Evolutionary conservation across 2,329 filamentous ascomycete genomes (phyloP), one percentile per base, ranked within the genome.

Genomic region (Fusarium continuum): DNA sequence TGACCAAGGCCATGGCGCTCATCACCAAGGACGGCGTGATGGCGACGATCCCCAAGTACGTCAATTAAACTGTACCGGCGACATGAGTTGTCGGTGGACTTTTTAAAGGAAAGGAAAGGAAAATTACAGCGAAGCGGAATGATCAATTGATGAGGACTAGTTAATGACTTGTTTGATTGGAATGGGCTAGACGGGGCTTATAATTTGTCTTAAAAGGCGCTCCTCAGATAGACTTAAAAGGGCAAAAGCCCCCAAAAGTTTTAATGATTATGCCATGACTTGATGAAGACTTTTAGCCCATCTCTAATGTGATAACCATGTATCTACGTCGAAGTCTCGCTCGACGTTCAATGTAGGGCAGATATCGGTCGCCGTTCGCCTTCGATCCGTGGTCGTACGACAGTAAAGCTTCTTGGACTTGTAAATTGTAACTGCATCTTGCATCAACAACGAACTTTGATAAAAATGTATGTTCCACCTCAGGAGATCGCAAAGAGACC

Each of bases 31-130:
- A 83, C 39, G 82, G 82, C 23, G 75, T 82, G 26, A 68, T 83
- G 74, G 80, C 79, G 50, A 82, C 81, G 2, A 71, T 84, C 47
- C 76, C 80, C 61, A 82, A 83, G 74, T 83, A 83, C 64, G 72
- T 82, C 9, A 61, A 69, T 44, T 71, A 64, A 59, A 49, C n/a
- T 19, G 13, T 3, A 31, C 8, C 36, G 23, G 44, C 25, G 32
- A 7, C 6, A 36, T 14, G n/a, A 29, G 11, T 28, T 58, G 19
- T 23, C 20, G 40, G 31, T 53, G 6, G 14, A 31, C 23, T 46
- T 41, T n/a, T 54, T 59, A 7, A 25, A 25, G 35, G 38, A 31
- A 31, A n/a, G n/a, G n/a, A n/a, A 29, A 11, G 11, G 19, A 32
- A 19, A 20, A 39, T 28, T 60, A 60, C 20, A 60, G 56, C 56